Base-by-base conservation (phyloP, 1,284 basidiomycete species). In the Laetiporus sulphureus region DNA sequence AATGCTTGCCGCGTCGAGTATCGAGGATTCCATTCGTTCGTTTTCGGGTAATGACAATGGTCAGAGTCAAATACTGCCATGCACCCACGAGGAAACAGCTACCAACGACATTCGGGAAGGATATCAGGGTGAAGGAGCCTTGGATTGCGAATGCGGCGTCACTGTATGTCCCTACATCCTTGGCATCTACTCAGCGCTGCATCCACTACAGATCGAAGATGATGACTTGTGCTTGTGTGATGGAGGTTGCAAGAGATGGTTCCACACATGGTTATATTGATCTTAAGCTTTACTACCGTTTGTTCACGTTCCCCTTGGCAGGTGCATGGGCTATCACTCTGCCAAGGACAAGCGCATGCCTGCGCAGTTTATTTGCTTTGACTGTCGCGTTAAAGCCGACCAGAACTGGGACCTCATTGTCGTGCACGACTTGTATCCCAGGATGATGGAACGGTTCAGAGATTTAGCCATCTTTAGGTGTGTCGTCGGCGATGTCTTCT, bases 321-420 rank as follows among this genome's bases (percentile, higher is more conserved):
- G 85, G 85, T 89, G 86, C 57, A 84, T 85, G 76, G 85, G 86
- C 19, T 89, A 75, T 57, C 81, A 87, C 54, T 73, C 75, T 5
- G 57, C 60, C 3, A 54, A 68, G 22, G 84, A 85, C 51, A 48
- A 58, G 21, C 72, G 77, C 15, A 63, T 87, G 23, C 81, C 82
- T 1, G 40, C 57, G 0, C 62, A 67, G 35, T 87, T 83, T 47
- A 52, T 71, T 19, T 87, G 83, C 59, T 82, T 86, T 55, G 77
- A 82, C 47, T 87, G 85, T 60, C 76, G 80, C 33, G 66, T 83
- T 35, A 74, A 68, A 33, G 69, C 66, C 3, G 82, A 84, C 50
- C 63, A 71, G 20, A 75, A 75, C 43, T 87, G 82, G 79, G 74
- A 79, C 36, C 64, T 86, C 20, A 78, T 86, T 50, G 71, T 76